Base-by-base conservation (phyloP, 495 filamentous ascomycete genomes). In the Aspergillus asperescens region DNA sequence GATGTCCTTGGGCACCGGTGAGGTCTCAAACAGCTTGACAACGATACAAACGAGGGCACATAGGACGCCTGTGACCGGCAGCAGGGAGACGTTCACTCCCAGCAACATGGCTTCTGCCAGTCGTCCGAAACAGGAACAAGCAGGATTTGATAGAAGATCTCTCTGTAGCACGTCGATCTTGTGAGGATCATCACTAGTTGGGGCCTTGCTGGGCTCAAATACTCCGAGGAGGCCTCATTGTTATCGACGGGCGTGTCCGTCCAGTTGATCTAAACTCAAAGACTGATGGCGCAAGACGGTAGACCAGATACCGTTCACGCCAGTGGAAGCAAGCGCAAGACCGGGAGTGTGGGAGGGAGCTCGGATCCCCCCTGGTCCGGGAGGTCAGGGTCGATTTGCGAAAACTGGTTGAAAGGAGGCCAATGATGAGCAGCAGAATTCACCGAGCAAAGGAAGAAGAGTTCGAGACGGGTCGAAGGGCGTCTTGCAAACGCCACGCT, bases 21-120 rank as follows among this genome's bases (percentile, higher is more conserved):
- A 54, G 16, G 44, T 54, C 35, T 54, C 52, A 25, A 54, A 54
- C 7, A 54, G 52, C 44, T 54, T 54, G 44, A 48, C 44, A 13
- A 42, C 27, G 37, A 54, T 22, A 19, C 52, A 54, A 10, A 48
- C 7, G 12, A 54, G 19, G 8, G 47, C 34, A 5, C 24, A 24
- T 12, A 54, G 8, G n/a, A 54, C 12, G 25, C 44, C 52, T 10
- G 31, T 8, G 25, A 24, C 35, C 3, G 46, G 19, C 5, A 46
- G 16, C 3, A 20, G n/a, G 7, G 35, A 31, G 52, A 35, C 15
- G 18, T 39, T 25, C 27, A 35, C 0, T 1, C 42, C 24, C 7
- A 48, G 35, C 25, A 54, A 41, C 52, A 54, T 54, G 20, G 18
- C 25, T 40, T 27, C 41, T 35, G 44, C n/a, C 29, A 32, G 9